Evolutionary conservation across 139 green algal species (phyloP).

Genomic region (Closterium sp.): DNA sequence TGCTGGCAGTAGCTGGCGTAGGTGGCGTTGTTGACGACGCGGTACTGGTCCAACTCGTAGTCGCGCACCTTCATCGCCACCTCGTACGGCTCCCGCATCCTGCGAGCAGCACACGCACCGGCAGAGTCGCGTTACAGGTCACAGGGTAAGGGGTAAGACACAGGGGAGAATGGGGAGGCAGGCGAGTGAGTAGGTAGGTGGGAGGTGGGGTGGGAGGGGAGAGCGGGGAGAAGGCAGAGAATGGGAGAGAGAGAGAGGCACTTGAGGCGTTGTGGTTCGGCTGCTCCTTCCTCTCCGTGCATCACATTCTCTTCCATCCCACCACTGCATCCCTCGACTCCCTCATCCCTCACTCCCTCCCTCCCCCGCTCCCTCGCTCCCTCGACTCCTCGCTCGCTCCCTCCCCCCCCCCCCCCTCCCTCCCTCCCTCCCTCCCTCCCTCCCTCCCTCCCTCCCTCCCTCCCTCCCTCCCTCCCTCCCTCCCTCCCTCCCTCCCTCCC

Average conservation of each 20-base stretch:
- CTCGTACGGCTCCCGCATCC: slow-evolving; percentile 15
- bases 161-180: background rate
- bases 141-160: background rate
- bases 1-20: slow-evolving; percentile 62
- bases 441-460: too few relatives aligned
- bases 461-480: too few relatives aligned
- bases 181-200: background rate
- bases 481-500: too few relatives aligned
- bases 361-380: too few relatives aligned
- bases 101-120: background rate
- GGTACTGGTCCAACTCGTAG: slow-evolving; percentile 57
- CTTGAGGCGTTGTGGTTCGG: too few relatives aligned
- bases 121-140: background rate
- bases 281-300: too few relatives aligned
- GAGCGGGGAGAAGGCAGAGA: background rate
- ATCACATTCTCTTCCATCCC: too few relatives aligned
- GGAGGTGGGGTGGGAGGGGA: background rate
- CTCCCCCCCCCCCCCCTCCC: too few relatives aligned
- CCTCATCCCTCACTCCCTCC: too few relatives aligned
- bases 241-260: background rate
- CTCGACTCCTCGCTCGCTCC: too few relatives aligned
- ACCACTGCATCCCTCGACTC: too few relatives aligned
- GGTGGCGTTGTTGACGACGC: slow-evolving; percentile 58
- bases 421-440: too few relatives aligned
- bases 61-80: slow-evolving; percentile 55